Conservation (phyloP, 139 green algal species). For the Astrephomene gubernaculifera region DNA sequence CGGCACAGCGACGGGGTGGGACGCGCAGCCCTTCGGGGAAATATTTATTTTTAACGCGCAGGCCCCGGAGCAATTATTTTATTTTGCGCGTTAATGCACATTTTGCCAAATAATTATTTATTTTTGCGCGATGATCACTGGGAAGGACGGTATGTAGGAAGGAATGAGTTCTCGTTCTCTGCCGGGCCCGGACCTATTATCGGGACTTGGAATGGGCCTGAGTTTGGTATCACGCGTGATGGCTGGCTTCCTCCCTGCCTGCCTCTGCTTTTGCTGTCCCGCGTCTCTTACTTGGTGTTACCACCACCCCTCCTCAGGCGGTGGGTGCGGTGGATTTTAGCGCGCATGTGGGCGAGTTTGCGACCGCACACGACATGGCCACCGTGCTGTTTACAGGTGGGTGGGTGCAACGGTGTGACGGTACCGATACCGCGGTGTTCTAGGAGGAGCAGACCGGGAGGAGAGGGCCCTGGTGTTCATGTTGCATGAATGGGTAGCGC, state of each 20-base stretch:
- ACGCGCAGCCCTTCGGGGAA: background rate
- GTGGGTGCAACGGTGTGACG: background rate
- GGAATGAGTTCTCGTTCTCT: background rate
- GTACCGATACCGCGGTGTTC: background rate
- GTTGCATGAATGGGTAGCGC: background rate
- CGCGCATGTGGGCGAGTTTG: background rate
- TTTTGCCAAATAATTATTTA: no score
- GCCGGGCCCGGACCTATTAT: background rate
- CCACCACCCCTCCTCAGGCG: background rate
- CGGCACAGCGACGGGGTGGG: background rate
- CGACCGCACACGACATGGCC: background rate
- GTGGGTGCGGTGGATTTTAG: background rate
- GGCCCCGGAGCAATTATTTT: no score
- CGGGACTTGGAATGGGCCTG: background rate
- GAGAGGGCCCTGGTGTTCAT: background rate
- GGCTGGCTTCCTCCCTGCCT: background rate
- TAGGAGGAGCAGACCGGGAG: background rate
- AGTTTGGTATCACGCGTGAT: background rate
- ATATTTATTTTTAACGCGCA: no score
- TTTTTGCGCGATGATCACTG: no score
- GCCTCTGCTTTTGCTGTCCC: no score
- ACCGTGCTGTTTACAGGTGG: constrained; percentile 27
- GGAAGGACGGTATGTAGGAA: no score
- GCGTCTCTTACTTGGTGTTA: no score
- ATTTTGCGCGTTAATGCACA: no score